Percentiles rank a stretch among this genome's conserved stretches.
phyloP scores from a whole-genome alignment of 306 rosid species.

The Betula pendula region DNA sequence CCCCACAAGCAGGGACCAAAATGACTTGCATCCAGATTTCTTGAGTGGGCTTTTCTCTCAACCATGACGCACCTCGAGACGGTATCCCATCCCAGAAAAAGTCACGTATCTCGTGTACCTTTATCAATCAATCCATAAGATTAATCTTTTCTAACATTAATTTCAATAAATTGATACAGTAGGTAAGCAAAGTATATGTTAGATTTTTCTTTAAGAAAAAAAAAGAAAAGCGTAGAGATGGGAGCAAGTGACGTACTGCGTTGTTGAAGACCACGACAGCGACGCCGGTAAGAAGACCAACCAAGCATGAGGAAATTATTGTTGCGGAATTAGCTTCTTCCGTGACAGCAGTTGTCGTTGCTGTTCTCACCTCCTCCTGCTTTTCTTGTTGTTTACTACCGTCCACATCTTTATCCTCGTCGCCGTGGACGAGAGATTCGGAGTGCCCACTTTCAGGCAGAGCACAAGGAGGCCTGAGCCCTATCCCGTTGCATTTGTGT shows the following conservation, averaged over 20 bases:
- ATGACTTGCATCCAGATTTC: slow-evolving; percentile 67
- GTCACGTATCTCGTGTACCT: slow-evolving; percentile 85
- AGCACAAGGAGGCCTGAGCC: slow-evolving; percentile 26
- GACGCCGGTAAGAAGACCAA: slow-evolving; percentile 88
- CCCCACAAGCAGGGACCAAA: slow-evolving; percentile 79
- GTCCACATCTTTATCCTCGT: not conserved
- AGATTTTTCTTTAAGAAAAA: no score
- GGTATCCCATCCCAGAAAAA: slow-evolving; percentile 85
- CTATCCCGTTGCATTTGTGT: not conserved
- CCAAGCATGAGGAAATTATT: slow-evolving; percentile 66
- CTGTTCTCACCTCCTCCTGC: slow-evolving; percentile 17
- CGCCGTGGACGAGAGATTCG: slow-evolving; percentile 21
- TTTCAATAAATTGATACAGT: not conserved
- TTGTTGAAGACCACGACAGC: slow-evolving; percentile 78
- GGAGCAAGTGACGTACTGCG: slow-evolving; percentile 41
- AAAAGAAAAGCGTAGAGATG: no score
- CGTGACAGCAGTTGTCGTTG: slow-evolving; percentile 3
- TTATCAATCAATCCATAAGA: not conserved
- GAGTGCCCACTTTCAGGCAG: slow-evolving; percentile 30
- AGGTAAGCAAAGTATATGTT: not conserved
- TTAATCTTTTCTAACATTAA: not conserved
- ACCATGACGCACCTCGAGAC: slow-evolving; percentile 75
- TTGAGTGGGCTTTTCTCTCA: slow-evolving; percentile 63
- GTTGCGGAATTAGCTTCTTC: slow-evolving; percentile 46
- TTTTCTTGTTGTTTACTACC: slow-evolving; percentile 6